Evolutionary conservation across 2,329 filamentous ascomycete genomes (phyloP), one percentile per base, ranked within the genome.

Genomic region (Endoconidiophora polonica): DNA sequence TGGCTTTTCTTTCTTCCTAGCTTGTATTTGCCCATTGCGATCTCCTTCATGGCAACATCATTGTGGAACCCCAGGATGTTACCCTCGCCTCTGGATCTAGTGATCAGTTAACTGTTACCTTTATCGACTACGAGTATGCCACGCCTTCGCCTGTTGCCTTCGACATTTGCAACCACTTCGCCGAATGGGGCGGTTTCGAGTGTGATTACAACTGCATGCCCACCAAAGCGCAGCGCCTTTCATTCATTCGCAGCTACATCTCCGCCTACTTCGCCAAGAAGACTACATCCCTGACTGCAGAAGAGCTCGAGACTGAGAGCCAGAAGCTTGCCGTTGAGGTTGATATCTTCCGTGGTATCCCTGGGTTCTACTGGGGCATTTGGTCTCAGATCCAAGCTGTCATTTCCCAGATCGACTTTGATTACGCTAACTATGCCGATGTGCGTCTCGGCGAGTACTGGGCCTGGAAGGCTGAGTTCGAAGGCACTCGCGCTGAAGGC

Each of bases 101-200:
- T 42, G 57, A 65, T 26, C 58, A 62, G 12, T 60, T 66, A 26
- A 62, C 66, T 2, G 81, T 90, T 50, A 77, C 76, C 60, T 96
- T 98, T 66, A 98, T 98, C 63, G 91, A 98, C 67, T 98, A 96
- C 69, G 91, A 98, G 65, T 98, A 98, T 65, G 87, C 88, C 12
- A 91, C 86, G 3, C 88, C 91, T 2, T 90, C 88, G 1, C 90
- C 90, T 1, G 87, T 88, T 3, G 88, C 90, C 2, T 98, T 98
- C 65, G 91, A 98, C 63, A 80, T 98, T 58, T 83, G 90, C 46
- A 98, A 98, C 67, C 91, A 98, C 70, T 94, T 98, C 62, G 87
- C 91, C 44, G 91, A 98, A 67, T 98, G 91, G 90, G 88, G 83
- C 54, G 91, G 91, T 52, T 95, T 95, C 60, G 86, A 94, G 59